These are phyloP conservation scores for Rhizopogon salebrosus DNA, from an alignment of 768 basidiomycete species.

Conservation along the genomic window DNA sequence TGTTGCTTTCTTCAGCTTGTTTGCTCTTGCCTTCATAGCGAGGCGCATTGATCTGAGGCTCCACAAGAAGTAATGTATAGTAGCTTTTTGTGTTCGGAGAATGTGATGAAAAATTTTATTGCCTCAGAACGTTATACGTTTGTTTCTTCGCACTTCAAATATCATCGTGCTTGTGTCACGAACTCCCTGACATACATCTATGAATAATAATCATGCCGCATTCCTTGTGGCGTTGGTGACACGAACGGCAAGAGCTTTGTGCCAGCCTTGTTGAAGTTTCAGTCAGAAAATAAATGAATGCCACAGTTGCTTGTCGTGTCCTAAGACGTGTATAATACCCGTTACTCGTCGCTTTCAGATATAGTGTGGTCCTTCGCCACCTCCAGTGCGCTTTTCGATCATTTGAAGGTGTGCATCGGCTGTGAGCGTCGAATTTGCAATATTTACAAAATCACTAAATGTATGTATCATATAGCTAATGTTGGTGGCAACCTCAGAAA, in stretches of 20 bases:
- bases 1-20: constrained; percentile 62
- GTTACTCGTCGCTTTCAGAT: constrained; percentile 35
- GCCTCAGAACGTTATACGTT: neutral
- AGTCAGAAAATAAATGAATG: constrained; percentile 43
- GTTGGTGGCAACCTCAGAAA: no score
- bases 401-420: neutral
- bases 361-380: constrained; percentile 51
- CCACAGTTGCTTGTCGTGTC: constrained; percentile 32
- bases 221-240: constrained; percentile 29
- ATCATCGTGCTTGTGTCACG: neutral
- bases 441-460: no score
- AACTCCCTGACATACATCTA: constrained; percentile 28
- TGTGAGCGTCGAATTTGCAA: no score
- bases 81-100: neutral
- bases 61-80: constrained; percentile 28
- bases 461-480: no score
- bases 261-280: neutral
- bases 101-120: neutral
- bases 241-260: constrained; percentile 15
- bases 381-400: constrained; percentile 34
- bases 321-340: constrained; percentile 39
- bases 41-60: constrained; percentile 52
- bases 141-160: neutral
- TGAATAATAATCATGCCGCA: constrained; percentile 41
- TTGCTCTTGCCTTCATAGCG: constrained; percentile 41